These are phyloP conservation scores for Penicillium nucicola DNA, from an alignment of 495 filamentous ascomycete genomes.

Conservation along the genomic window DNA sequence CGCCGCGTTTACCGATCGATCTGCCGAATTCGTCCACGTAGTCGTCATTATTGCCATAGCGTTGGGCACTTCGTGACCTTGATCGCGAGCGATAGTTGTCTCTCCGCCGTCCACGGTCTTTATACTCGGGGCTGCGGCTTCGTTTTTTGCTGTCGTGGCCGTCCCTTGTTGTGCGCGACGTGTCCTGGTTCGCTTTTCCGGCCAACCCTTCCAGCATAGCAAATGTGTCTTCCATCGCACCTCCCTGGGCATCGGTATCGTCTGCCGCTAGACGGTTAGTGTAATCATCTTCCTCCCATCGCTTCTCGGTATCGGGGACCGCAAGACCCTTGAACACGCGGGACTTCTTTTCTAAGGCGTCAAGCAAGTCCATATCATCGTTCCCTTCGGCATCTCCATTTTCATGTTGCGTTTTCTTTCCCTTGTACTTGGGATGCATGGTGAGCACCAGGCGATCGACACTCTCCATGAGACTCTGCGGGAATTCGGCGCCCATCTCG, in stretches of 20 bases:
- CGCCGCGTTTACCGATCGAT: conserved; percentile 33
- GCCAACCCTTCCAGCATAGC: conserved; percentile 85
- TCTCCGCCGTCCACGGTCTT: conserved; percentile 51
- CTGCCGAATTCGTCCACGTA: conserved; percentile 64
- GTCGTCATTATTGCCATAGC: conserved; percentile 48
- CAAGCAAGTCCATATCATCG: conserved; percentile 38
- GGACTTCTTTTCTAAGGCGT: conserved; percentile 59
- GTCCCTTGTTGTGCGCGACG: conserved; percentile 26
- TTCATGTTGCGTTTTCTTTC: conserved; percentile 29
- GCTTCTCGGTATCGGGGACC: conserved; percentile 73
- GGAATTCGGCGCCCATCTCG: conserved; percentile 81
- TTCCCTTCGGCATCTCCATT: conserved; percentile 11
- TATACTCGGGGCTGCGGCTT: conserved; percentile 68
- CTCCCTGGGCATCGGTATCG: conserved; percentile 39
- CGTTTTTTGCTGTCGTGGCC: conserved; percentile 58
- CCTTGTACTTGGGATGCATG: conserved; percentile 85
- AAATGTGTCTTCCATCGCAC: conserved; percentile 90
- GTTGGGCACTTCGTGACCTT: conserved; percentile 48
- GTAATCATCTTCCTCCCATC: conserved; percentile 52
- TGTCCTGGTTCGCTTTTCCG: conserved; percentile 55
- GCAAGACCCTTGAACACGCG: conserved; percentile 86
- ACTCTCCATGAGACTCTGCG: conserved; percentile 83
- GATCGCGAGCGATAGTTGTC: conserved; percentile 55
- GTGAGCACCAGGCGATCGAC: conserved; percentile 83
- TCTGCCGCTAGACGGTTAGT: conserved; percentile 19